Evolutionary conservation across 139 green algal species (phyloP).

Genomic region (Picochlorum costavermella): DNA sequence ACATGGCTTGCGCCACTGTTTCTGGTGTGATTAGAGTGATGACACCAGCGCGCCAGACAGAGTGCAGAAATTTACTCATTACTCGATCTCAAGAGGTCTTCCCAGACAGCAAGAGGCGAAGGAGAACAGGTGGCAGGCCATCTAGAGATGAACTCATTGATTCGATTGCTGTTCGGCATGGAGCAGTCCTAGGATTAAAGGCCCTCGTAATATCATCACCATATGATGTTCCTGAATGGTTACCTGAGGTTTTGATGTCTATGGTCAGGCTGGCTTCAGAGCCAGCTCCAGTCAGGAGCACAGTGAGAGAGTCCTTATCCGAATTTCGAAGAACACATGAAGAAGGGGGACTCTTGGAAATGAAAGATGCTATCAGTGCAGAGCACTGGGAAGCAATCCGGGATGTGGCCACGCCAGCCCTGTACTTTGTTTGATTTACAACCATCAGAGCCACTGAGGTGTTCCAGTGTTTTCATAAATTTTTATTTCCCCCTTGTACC

Average conservation of each 20-base stretch:
- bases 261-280: constrained; percentile 45
- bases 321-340: constrained; percentile 63
- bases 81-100: constrained; percentile 33
- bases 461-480: constrained; percentile 44
- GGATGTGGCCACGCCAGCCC: constrained; percentile 51
- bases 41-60: constrained; percentile 9
- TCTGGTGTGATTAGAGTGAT: constrained; percentile 34
- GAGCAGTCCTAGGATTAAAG: constrained; percentile 57
- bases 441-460: constrained; percentile 28
- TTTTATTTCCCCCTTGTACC: constrained; percentile 45
- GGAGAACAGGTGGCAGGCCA: not conserved
- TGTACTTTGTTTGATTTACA: constrained; percentile 59
- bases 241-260: constrained; percentile 66
- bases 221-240: constrained; percentile 78
- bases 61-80: constrained; percentile 40
- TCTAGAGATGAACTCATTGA: not conserved
- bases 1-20: constrained; percentile 62
- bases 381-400: constrained; percentile 73
- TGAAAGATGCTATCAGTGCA: constrained; percentile 28
- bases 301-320: constrained; percentile 37
- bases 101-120: constrained; percentile 10
- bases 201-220: constrained; percentile 70
- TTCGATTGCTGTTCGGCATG: constrained; percentile 23
- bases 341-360: constrained; percentile 42
- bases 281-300: constrained; percentile 36